phyloP scores from a whole-genome alignment of 768 basidiomycete genomes.

The Boletus barrowsii region DNA sequence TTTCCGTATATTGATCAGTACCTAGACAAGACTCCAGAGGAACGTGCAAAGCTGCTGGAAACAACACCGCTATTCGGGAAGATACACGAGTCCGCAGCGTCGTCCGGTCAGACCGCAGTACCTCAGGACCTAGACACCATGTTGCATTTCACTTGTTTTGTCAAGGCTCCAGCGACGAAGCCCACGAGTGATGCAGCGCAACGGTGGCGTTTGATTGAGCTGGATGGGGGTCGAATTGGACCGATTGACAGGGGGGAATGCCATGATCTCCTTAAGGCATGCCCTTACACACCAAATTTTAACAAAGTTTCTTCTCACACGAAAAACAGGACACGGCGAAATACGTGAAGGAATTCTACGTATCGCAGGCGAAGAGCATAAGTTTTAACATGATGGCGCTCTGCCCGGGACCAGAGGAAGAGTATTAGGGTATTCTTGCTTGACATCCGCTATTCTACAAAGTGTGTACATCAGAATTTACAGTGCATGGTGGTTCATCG shows the following conservation, averaged over 20 bases:
- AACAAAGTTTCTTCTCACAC: neutral
- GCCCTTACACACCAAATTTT: neutral
- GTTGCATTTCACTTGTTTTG: constrained; percentile 87
- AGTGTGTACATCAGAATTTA: neutral
- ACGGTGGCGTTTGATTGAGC: constrained; percentile 62
- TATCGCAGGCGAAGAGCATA: constrained; percentile 37
- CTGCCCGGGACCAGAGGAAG: constrained; percentile 27
- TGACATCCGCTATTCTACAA: constrained; percentile 4
- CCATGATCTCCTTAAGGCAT: constrained; percentile 55
- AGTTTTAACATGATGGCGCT: constrained; percentile 51
- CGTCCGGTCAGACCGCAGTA: constrained; percentile 64
- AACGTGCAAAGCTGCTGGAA: constrained; percentile 74
- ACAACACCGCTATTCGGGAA: constrained; percentile 71
- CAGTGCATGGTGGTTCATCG: neutral
- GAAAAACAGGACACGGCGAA: constrained; percentile 42
- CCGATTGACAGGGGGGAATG: constrained; percentile 79
- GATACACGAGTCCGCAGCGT: constrained; percentile 72
- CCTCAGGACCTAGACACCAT: constrained; percentile 66
- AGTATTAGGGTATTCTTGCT: constrained; percentile 7
- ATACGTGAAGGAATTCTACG: constrained; percentile 42
- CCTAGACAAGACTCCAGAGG: constrained; percentile 63
- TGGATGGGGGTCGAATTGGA: constrained; percentile 76
- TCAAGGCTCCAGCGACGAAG: constrained; percentile 55
- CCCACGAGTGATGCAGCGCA: constrained; percentile 16
- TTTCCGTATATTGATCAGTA: neutral